Percentiles rank a stretch among this genome's conserved stretches.
Evolutionary conservation across 805 yeast genomes (phyloP).

Genomic region (Cyberlindnera misumaiensis): DNA sequence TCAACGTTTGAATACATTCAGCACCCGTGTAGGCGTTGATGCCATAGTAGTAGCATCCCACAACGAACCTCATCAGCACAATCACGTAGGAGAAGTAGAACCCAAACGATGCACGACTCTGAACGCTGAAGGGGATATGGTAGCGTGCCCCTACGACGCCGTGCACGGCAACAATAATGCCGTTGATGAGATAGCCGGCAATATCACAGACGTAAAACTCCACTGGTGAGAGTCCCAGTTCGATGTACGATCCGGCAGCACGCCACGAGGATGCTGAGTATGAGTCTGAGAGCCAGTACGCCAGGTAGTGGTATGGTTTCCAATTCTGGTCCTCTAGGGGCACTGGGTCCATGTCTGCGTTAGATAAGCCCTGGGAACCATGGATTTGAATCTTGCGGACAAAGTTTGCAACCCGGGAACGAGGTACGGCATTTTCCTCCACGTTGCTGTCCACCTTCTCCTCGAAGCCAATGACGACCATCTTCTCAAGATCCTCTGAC

Average conservation of each 20-base stretch:
- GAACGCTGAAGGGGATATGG: conserved; percentile 12
- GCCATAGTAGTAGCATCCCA: conserved; percentile 14
- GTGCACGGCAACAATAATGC: conserved; percentile 7
- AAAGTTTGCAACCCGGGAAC: neutral
- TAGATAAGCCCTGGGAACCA: conserved; percentile 1
- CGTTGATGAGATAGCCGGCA: conserved; percentile 8
- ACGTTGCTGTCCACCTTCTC: neutral
- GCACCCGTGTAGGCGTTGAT: conserved; percentile 15
- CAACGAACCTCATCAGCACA: conserved; percentile 9
- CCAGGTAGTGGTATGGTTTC: conserved; percentile 12
- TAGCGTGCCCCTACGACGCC: conserved; percentile 11
- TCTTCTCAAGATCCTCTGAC: too few species aligned
- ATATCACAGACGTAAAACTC: conserved; percentile 9
- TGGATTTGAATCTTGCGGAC: neutral
- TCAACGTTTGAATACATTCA: conserved; percentile 11
- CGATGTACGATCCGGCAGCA: conserved; percentile 12
- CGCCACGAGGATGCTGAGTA: conserved; percentile 14
- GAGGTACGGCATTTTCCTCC: neutral
- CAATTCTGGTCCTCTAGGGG: conserved; percentile 9
- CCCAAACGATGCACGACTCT: conserved; percentile 11
- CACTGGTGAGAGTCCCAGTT: conserved; percentile 10
- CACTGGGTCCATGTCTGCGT: conserved; percentile 12
- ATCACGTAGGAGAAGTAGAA: conserved; percentile 11
- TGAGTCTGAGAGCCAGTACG: conserved; percentile 13
- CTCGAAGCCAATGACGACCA: too few species aligned